Evolutionary conservation across 1,284 basidiomycete genomes (phyloP).

Genomic region (Sanghuangporus baumii): DNA sequence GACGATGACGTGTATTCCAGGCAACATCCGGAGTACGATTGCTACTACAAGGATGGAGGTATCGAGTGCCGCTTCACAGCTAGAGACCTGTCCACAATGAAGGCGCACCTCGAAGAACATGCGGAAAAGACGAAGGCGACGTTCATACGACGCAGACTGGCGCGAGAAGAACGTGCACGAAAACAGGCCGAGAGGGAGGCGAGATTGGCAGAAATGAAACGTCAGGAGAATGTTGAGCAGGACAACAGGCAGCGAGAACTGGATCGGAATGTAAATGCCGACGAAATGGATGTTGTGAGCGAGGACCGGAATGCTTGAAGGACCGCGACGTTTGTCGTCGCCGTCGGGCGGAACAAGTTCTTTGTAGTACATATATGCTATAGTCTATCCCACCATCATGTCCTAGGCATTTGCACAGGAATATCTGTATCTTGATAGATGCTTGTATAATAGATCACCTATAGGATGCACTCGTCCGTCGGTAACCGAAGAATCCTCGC

Average conservation of each 20-base stretch:
- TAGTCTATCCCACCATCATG: too few relatives aligned
- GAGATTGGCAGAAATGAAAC: neutral
- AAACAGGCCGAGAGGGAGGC: neutral
- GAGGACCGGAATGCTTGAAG: too few relatives aligned
- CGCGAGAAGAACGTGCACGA: neutral
- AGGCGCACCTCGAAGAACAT: slow-evolving; percentile 7
- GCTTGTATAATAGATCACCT: too few relatives aligned
- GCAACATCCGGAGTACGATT: neutral
- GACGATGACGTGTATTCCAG: neutral
- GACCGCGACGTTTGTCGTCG: too few relatives aligned
- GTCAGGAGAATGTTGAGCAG: neutral
- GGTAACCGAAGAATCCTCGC: too few relatives aligned
- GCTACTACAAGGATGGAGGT: neutral
- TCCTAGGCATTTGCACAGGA: too few relatives aligned
- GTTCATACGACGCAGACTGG: neutral
- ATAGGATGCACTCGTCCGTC: too few relatives aligned
- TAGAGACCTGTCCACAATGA: neutral
- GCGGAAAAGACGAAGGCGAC: neutral
- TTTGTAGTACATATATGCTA: too few relatives aligned
- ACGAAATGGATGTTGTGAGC: too few relatives aligned
- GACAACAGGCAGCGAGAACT: neutral
- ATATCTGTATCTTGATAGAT: too few relatives aligned
- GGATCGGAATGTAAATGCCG: neutral
- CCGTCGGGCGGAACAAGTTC: too few relatives aligned
- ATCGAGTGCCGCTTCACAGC: neutral